Evolutionary conservation across 371 early-diverging fungal species (phyloP).

Genomic region (Syncephalis plumigaleata): DNA sequence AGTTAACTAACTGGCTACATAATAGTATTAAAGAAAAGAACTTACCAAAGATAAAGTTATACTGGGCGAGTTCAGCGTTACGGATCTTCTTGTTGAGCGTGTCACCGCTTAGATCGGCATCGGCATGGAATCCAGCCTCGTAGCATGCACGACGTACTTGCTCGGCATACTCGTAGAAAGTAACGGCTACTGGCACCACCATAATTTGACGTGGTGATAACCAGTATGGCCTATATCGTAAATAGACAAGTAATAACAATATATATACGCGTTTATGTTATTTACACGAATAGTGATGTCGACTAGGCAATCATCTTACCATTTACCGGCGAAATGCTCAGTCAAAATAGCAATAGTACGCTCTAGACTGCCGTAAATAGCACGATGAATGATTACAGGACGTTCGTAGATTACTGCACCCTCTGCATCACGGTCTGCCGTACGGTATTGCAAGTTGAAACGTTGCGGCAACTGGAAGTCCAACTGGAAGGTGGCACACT

Average conservation of each 20-base stretch:
- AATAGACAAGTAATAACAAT: neutral
- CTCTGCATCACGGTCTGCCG: conserved; percentile 16
- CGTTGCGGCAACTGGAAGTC: conserved; percentile 90
- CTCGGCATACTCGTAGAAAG: conserved; percentile 23
- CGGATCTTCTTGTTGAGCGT: conserved; percentile 96
- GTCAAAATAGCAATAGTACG: conserved; percentile 89
- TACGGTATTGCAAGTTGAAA: conserved; percentile 68
- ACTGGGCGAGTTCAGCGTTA: conserved; percentile 74
- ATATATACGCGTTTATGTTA: neutral
- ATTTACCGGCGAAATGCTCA: conserved; percentile 75
- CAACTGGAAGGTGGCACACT: conserved; percentile 98
- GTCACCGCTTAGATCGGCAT: conserved; percentile 64
- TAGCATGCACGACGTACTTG: conserved; percentile 25
- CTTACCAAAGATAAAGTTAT: conserved; percentile 59
- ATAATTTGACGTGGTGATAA: conserved; percentile 90
- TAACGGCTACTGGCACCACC: conserved; percentile 62
- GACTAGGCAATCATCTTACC: conserved; percentile 23
- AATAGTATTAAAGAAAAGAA: no score
- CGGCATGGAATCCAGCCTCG: conserved; percentile 50
- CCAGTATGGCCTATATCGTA: conserved; percentile 79
- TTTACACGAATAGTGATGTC: neutral
- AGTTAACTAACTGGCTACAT: neutral
- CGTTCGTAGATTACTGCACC: conserved; percentile 23
- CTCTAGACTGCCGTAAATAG: conserved; percentile 86
- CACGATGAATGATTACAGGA: conserved; percentile 94